Base-by-base conservation (phyloP, 2,329 filamentous ascomycete genomes). In the Colletotrichum liaoningense region DNA sequence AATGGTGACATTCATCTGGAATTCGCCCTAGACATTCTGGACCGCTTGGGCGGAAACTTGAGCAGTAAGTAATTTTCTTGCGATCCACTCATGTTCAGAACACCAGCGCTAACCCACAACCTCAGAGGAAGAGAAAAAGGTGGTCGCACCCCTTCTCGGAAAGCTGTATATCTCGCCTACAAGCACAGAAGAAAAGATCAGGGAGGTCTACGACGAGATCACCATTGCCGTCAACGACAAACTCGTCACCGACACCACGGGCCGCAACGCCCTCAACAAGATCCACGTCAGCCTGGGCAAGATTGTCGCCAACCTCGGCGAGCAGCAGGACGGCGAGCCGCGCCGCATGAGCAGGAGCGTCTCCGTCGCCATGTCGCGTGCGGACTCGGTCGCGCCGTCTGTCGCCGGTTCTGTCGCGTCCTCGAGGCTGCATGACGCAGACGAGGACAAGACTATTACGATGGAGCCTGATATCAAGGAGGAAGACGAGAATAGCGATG, bases 121-220 rank as follows among this genome's bases (percentile, higher is more conserved):
- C 67, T 80, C 79, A 93, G 93, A 94, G 80, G 95, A 98, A 76
- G 95, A 98, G 82, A 94, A 94, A 84, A 98, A 97, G 81, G 88
- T 93, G 1, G 85, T 97, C 11, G 91, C 94, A 33, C 89, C 92
- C 0, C 89, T 98, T 60, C 88, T 98, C 1, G 91, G 91, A 76
- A 98, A 98, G 83, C 86, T 98, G 2, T 91, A 95, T 79, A 88
- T 98, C 60, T 92, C 93, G 1, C 89, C 94, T 0, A 86, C 92
- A 1, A 91, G 91, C 0, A 86, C 87, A 0, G 87, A 91, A 74
- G 85, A 88, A 26, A 90, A 89, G 77, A 84, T 92, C 73, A 84
- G 89, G 75, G 85, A 88, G 52, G 79, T 90, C 46, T 91, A 92
- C 80, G 85, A 87, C 38, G 86, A 90, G 59, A 84, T 93, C 59